phyloP scores from a whole-genome alignment of 2,329 filamentous ascomycete species.

The Apiospora koreana region DNA sequence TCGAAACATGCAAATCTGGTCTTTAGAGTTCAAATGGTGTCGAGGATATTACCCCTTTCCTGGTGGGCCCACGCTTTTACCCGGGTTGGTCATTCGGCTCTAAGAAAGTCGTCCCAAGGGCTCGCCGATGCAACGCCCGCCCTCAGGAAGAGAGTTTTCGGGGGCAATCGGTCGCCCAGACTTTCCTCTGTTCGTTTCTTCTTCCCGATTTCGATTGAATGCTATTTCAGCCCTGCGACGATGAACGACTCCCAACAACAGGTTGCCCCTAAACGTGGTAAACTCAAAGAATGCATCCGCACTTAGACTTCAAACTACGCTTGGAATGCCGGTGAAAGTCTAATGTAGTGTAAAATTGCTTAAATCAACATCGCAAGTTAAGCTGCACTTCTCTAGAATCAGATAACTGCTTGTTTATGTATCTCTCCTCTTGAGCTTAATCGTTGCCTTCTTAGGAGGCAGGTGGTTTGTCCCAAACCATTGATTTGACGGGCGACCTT shows the following conservation, averaged over 20 bases:
- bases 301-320: too few species aligned
- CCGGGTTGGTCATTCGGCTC: too few species aligned
- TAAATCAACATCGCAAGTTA: neutral
- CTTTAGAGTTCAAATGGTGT: neutral
- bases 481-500: conserved; percentile 29
- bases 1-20: neutral
- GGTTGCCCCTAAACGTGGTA: neutral
- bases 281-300: neutral
- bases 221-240: neutral
- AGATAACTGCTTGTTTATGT: neutral
- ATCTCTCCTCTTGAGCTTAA: conserved; percentile 25
- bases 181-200: neutral
- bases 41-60: neutral
- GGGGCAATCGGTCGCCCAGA: too few species aligned
- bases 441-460: conserved; percentile 30
- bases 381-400: neutral
- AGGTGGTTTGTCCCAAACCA: conserved; percentile 33
- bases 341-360: too few species aligned
- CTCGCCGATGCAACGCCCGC: too few species aligned
- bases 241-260: neutral
- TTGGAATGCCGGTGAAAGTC: too few species aligned
- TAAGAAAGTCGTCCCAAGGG: too few species aligned
- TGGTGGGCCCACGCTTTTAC: neutral
- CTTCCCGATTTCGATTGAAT: neutral
- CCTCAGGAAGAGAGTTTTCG: too few species aligned